A percentile compares a stretch with the other conserved stretches of the same genome.
These are phyloP conservation scores for Wallacemonas sp. DNA, from an alignment of 208 protist species.

Conservation along the genomic window DNA sequence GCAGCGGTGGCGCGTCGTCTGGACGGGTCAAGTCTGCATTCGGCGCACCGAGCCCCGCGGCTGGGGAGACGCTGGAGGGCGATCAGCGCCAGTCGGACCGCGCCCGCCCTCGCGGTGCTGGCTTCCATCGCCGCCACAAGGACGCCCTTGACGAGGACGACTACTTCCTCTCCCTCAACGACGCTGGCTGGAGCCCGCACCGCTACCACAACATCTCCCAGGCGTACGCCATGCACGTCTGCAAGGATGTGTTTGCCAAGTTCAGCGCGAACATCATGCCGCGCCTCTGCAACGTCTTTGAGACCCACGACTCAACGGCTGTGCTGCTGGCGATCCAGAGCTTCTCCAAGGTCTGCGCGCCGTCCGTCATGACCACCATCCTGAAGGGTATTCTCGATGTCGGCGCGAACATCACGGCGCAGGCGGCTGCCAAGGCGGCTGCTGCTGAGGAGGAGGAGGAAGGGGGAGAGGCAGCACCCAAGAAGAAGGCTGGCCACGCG, in stretches of 20 bases:
- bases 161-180: constrained; percentile 68
- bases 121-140: constrained; percentile 29
- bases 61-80: background rate
- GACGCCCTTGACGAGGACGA: constrained; percentile 73
- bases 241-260: constrained; percentile 69
- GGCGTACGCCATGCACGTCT: constrained; percentile 55
- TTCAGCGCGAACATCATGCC: constrained; percentile 91
- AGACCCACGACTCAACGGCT: constrained; percentile 73
- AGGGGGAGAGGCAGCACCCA: background rate
- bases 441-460: constrained; percentile 6
- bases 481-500: constrained; percentile 35
- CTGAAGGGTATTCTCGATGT: constrained; percentile 79
- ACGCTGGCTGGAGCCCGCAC: constrained; percentile 75
- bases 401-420: constrained; percentile 56
- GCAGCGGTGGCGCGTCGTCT: background rate
- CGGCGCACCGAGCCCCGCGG: background rate
- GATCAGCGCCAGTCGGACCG: background rate
- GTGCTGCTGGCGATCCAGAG: constrained; percentile 85
- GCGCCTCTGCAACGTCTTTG: constrained; percentile 84
- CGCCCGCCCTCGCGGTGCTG: background rate
- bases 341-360: constrained; percentile 78
- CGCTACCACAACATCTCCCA: constrained; percentile 84
- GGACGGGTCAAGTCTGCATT: constrained; percentile 1
- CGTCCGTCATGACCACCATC: constrained; percentile 84
- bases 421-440: constrained; percentile 17